Evolutionary conservation across 83 land plant species (phyloP).

Genomic region (Thuja plicata): DNA sequence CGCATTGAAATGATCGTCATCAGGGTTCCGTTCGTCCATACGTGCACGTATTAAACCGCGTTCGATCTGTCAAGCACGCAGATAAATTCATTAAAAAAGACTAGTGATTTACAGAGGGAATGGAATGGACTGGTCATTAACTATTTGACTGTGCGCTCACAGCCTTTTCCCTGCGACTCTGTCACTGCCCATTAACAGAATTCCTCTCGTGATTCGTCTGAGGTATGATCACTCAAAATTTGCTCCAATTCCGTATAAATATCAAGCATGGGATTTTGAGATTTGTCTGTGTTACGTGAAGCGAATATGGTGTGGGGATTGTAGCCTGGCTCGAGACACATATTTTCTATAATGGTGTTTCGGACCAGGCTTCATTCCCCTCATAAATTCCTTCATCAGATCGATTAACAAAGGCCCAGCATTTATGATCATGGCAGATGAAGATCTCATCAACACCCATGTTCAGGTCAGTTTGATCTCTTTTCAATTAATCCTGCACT

Average conservation of each 20-base stretch:
- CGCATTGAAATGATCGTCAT: not conserved
- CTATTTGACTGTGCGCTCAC: not conserved
- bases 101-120: not conserved
- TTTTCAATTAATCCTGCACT: not conserved
- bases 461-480: not conserved
- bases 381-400: not conserved
- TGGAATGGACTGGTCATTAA: not conserved
- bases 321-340: not conserved
- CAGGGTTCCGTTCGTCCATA: not conserved
- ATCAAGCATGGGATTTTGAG: not conserved
- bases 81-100: not conserved
- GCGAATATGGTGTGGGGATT: not conserved
- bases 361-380: constrained; percentile 12
- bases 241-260: not conserved
- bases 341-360: not conserved
- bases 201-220: not conserved
- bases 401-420: not conserved
- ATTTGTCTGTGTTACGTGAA: not conserved
- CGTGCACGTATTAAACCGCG: not conserved
- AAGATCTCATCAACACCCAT: not conserved
- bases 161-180: not conserved
- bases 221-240: too few species aligned
- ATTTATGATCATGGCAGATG: not conserved
- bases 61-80: not conserved
- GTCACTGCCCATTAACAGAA: not conserved